A percentile compares a stretch with the other conserved stretches of the same genome.
These are phyloP conservation scores for Mycosarcoma maydis DNA, from an alignment of 1,284 basidiomycete genomes.

Conservation along the genomic window DNA sequence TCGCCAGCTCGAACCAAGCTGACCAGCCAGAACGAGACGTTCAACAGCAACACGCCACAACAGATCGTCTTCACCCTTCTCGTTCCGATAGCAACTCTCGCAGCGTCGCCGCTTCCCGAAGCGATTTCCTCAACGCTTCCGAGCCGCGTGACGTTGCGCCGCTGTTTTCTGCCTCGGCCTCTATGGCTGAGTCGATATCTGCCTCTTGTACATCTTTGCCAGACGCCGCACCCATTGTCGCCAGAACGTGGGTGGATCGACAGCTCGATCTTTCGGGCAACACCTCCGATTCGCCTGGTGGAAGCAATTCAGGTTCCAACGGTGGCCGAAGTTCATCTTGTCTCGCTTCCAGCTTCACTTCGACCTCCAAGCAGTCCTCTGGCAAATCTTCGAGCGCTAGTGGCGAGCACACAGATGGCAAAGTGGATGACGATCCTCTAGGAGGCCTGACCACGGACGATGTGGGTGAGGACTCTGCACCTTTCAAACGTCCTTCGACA, in stretches of 20 bases:
- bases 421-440: constrained; percentile 16
- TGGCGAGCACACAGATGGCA: constrained; percentile 19
- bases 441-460: constrained; percentile 23
- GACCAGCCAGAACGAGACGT: not conserved
- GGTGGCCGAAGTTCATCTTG: constrained; percentile 32
- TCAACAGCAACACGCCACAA: not conserved
- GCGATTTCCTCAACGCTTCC: constrained; percentile 37
- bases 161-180: constrained; percentile 9
- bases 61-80: not conserved
- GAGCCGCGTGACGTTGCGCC: constrained; percentile 33
- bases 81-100: constrained; percentile 3
- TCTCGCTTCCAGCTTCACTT: constrained; percentile 39
- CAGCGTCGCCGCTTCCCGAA: constrained; percentile 30
- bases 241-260: constrained; percentile 39
- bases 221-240: constrained; percentile 7
- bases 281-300: constrained; percentile 31
- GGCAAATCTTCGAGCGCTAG: constrained; percentile 30
- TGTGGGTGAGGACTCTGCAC: constrained; percentile 12
- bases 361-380: constrained; percentile 31
- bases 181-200: constrained; percentile 3
- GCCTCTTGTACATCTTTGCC: constrained; percentile 2
- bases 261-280: constrained; percentile 33
- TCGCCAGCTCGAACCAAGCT: constrained; percentile 18
- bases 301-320: constrained; percentile 39
- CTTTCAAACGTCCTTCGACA: constrained; percentile 20